Evolutionary conservation across 805 yeast genomes (phyloP).

Genomic region (Tetrapisispora arboricola): DNA sequence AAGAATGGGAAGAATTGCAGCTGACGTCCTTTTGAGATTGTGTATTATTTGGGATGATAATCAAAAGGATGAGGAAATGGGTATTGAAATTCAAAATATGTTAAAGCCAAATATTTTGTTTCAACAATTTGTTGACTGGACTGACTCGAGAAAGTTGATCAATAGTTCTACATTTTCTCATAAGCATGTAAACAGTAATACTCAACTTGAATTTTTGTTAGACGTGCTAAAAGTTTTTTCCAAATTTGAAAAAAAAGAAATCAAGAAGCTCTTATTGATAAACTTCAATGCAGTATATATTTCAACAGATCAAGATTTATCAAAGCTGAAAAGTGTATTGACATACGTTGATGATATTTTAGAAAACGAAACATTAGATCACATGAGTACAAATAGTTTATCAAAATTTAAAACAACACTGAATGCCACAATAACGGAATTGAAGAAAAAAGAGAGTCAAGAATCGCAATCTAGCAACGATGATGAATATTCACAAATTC

Average conservation of each 20-base stretch:
- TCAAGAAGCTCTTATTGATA: conserved; percentile 42
- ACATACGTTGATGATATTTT: conserved; percentile 23
- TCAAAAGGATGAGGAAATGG: conserved; percentile 28
- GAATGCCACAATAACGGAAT: conserved; percentile 7
- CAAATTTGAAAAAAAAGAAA: conserved; percentile 39
- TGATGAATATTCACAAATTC: conserved; percentile 17
- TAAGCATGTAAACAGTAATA: conserved; percentile 34
- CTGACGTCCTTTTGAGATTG: conserved; percentile 55
- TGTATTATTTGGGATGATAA: conserved; percentile 36
- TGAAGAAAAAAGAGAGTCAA: conserved; percentile 4
- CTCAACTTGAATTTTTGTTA: conserved; percentile 47
- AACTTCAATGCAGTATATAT: conserved; percentile 41
- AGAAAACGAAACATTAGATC: conserved; percentile 28
- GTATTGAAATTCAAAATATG: conserved; percentile 16
- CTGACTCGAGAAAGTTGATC: conserved; percentile 64
- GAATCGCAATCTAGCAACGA: conserved; percentile 4
- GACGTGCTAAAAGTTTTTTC: conserved; percentile 44
- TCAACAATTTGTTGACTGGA: conserved; percentile 74
- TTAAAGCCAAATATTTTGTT: conserved; percentile 42
- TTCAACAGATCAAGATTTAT: conserved; percentile 24
- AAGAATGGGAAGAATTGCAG: conserved; percentile 50
- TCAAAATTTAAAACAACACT: conserved; percentile 20
- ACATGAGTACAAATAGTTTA: conserved; percentile 28
- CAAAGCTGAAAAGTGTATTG: conserved; percentile 19
- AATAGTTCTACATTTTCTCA: conserved; percentile 29